Conservation (phyloP, 139 green algal species). For the Coelastrella sp. region DNA sequence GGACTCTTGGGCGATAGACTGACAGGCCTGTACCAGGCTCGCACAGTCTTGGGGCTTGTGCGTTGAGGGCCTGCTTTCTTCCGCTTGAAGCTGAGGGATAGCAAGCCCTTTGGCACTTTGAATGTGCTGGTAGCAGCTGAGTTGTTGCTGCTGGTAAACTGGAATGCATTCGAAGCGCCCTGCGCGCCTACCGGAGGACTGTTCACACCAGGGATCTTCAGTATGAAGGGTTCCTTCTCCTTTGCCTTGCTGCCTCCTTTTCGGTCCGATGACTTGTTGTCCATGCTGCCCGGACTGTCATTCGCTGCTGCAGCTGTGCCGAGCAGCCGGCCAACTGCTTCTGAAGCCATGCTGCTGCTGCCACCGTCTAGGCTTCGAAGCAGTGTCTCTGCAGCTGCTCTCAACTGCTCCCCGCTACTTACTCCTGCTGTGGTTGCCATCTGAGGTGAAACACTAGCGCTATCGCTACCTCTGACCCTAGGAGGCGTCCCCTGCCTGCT, state of each 20-base stretch:
- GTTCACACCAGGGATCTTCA: background rate
- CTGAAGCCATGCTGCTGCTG: background rate
- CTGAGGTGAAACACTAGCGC: background rate
- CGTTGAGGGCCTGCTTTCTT: background rate
- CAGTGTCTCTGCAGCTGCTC: slow-evolving; percentile 10
- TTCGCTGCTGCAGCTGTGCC: background rate
- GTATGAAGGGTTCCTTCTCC: slow-evolving; percentile 8
- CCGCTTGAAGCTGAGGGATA: slow-evolving; percentile 18
- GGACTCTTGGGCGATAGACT: background rate
- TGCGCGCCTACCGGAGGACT: background rate
- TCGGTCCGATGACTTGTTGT: too few species aligned
- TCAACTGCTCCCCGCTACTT: slow-evolving; percentile 6
- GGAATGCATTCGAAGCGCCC: background rate
- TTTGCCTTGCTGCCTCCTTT: background rate
- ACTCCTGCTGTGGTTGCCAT: background rate
- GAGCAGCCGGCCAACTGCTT: slow-evolving; percentile 1
- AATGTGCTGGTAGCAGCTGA: background rate
- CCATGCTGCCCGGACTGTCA: background rate
- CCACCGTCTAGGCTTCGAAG: background rate
- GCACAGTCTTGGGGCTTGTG: background rate
- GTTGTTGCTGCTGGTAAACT: too few species aligned
- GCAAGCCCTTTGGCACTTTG: slow-evolving; percentile 1
- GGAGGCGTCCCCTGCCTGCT: background rate
- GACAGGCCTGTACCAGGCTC: background rate
- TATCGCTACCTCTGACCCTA: background rate